A percentile compares a stretch with the other conserved stretches of the same genome.
These are phyloP conservation scores for Ophiostoma perfectum DNA, from an alignment of 2,329 filamentous ascomycete genomes.

Conservation along the genomic window DNA sequence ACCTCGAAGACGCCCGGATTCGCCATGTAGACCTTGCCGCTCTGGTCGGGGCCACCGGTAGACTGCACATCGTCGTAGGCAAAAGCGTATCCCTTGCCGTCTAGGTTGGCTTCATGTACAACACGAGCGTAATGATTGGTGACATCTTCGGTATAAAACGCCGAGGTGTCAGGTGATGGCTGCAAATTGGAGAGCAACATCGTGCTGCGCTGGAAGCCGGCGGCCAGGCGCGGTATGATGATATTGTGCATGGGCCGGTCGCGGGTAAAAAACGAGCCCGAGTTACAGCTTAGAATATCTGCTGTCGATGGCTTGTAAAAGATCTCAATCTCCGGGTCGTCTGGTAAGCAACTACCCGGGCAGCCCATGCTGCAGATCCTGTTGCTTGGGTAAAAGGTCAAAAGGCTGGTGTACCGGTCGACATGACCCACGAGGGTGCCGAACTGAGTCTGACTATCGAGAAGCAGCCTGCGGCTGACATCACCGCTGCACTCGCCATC, in stretches of 20 bases:
- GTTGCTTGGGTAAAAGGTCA: conserved; percentile 22
- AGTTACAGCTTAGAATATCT: conserved; percentile 64
- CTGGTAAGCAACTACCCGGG: conserved; percentile 26
- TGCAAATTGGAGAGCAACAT: conserved; percentile 37
- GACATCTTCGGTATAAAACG: conserved; percentile 38
- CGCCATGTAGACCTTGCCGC: conserved; percentile 25
- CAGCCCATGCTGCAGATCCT: neutral
- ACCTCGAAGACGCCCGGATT: conserved; percentile 12
- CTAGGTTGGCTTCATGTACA: conserved; percentile 49
- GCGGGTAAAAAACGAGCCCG: conserved; percentile 52
- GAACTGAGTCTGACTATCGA: conserved; percentile 60
- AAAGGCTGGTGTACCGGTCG: conserved; percentile 36
- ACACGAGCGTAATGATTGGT: conserved; percentile 56
- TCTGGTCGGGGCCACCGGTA: conserved; percentile 47
- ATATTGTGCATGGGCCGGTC: conserved; percentile 38
- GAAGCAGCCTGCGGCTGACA: conserved; percentile 37
- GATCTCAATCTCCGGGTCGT: conserved; percentile 29
- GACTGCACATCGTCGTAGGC: conserved; percentile 57
- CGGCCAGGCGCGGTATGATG: conserved; percentile 46
- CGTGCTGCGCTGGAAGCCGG: conserved; percentile 50
- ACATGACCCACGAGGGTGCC: conserved; percentile 52
- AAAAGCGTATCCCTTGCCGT: conserved; percentile 55
- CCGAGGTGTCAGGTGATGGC: conserved; percentile 32
- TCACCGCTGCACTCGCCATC: conserved; percentile 21
- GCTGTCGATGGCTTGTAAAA: conserved; percentile 54